Percentiles rank a stretch among this genome's conserved stretches.
Conservation (phyloP, 148 eudicot genomes). For the Silene uniflora region DNA sequence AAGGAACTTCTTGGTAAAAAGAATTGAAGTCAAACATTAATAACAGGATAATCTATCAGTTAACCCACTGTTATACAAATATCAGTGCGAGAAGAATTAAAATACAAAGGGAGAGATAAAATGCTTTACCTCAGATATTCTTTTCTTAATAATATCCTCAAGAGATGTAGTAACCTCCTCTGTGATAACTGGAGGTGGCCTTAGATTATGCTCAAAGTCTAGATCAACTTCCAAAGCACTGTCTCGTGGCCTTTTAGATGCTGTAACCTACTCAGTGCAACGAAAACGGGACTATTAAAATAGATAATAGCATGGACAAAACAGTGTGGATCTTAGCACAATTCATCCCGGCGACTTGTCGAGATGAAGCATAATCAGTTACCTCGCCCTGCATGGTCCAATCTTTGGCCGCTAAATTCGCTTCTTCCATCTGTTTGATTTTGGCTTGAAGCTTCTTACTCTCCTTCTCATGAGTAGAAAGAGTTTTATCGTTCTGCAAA, state of each 20-base stretch:
- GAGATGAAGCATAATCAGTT: background rate
- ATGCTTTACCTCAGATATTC: conserved; percentile 69
- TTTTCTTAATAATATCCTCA: conserved; percentile 84
- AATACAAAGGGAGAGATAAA: background rate
- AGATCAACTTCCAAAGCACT: conserved; percentile 95
- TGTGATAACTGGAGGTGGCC: conserved; percentile 91
- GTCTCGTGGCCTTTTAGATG: conserved; percentile 84
- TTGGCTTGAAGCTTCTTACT: conserved; percentile 51
- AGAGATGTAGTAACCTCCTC: conserved; percentile 81
- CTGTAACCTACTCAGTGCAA: conserved; percentile 54
- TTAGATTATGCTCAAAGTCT: conserved; percentile 87
- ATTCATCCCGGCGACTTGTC: background rate
- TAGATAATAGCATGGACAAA: background rate
- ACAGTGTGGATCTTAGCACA: background rate
- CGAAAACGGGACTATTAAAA: background rate
- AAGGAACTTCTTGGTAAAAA: background rate
- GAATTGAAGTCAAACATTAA: background rate
- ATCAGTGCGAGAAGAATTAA: background rate
- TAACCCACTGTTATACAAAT: background rate
- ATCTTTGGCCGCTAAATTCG: conserved; percentile 66
- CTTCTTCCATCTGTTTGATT: conserved; percentile 82
- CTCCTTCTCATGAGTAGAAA: conserved; percentile 76
- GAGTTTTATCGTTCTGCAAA: conserved; percentile 43
- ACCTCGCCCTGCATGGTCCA: conserved; percentile 88
- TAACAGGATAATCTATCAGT: background rate